Conservation (phyloP, 2,329 filamentous ascomycete genomes). For the Alternaria atra region DNA sequence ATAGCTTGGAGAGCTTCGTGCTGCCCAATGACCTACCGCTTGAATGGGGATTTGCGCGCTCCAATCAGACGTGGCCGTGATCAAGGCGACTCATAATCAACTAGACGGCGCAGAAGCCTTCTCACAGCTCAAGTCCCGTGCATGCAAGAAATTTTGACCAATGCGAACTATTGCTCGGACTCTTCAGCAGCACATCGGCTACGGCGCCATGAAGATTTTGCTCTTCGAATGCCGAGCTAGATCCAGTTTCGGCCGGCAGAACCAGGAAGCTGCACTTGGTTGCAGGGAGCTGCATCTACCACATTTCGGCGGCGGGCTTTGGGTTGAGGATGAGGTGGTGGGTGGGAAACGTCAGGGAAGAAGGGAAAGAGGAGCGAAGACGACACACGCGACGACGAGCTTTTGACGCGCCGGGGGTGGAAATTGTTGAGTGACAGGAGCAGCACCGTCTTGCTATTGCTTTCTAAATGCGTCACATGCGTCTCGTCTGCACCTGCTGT, state of each 20-base stretch:
- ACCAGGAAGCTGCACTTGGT: constrained; percentile 8
- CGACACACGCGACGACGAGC: neutral
- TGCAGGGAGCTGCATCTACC: constrained; percentile 10
- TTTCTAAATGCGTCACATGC: constrained; percentile 11
- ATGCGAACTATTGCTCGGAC: constrained; percentile 6
- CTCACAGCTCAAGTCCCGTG: constrained; percentile 16
- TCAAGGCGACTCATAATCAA: constrained; percentile 18
- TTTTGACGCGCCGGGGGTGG: neutral
- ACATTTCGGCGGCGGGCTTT: neutral
- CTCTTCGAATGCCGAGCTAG: constrained; percentile 14
- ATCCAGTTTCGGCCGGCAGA: constrained; percentile 15
- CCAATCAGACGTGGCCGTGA: constrained; percentile 17
- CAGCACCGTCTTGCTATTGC: neutral
- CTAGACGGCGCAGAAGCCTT: constrained; percentile 11
- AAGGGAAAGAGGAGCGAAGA: neutral
- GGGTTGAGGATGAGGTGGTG: neutral
- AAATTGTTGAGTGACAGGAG: constrained; percentile 6
- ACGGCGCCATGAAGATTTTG: constrained; percentile 18
- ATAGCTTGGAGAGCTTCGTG: constrained; percentile 17
- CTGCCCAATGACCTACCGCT: constrained; percentile 22
- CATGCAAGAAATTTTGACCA: constrained; percentile 14
- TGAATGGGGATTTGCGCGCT: constrained; percentile 13
- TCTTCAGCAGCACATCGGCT: constrained; percentile 13
- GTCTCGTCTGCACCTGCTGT: constrained; percentile 20
- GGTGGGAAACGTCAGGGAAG: neutral